Base-by-base conservation (phyloP, 148 eudicot genomes). In the Fagopyrum homotropicum region DNA sequence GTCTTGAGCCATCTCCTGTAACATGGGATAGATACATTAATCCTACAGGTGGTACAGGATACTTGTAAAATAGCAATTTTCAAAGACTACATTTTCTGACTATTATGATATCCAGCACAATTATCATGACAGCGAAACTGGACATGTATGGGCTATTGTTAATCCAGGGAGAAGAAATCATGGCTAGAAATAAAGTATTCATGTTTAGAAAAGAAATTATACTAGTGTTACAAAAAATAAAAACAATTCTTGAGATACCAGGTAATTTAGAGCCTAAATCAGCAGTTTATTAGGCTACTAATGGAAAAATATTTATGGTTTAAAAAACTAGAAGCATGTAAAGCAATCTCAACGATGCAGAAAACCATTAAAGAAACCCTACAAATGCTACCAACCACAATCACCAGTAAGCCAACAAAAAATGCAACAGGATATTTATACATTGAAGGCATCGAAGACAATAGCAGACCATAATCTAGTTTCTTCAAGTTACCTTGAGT, bases 1-100 rank as follows among this genome's bases (percentile, higher is more conserved):
- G 12, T 80, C 98, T 74, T 52, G 76, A 75, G 91, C 86, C 77
- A 75, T 75, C 47, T 85, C 93, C 98, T 93, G 89, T 75, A 49
- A 17, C 19, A 73, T 10, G 46, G 35, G 17, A 4, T 26, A 9
- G 29, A 72, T 45, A 72, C 16, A 14, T 72, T 49, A 46, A n/a
- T 2, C 26, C 72, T 68, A 35, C 1, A 68, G 12, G 30, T 17
- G 70, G 44, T 4, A 64, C 44, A 26, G 40, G 1, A 7, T 50
- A 11, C 8, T 50, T 0, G 0, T 8, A 50, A 5, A 1, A 17
- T 7, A 57, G 63, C 11, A 57, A 7, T 6, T 2, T 57, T 30
- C 30, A 57, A 57, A 57, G 29, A 19, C 30, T 6, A 57, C 63
- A 9, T 57, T 17, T 57, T 57, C 7, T 7, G 1, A 3, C n/a